Evolutionary conservation across 768 basidiomycete genomes (phyloP), one percentile per base, ranked within the genome.

Genomic region (Hericium coralloides): DNA sequence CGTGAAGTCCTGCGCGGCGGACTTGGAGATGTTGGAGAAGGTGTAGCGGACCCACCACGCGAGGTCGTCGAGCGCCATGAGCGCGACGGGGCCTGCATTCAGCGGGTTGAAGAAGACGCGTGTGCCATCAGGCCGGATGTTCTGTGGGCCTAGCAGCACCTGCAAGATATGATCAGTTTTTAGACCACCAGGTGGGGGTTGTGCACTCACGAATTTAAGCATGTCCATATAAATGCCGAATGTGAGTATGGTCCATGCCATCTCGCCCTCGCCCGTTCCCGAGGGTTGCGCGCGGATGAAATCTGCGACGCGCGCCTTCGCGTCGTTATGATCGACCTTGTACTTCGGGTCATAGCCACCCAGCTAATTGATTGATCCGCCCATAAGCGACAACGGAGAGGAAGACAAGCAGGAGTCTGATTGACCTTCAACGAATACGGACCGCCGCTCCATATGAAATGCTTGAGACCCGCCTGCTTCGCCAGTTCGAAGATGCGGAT

Each of bases 371-470:
- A 45, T 45, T n/a, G n/a, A 45, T 45, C 43, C n/a, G 31, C 31
- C 31, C 31, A 31, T 31, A 6, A 31, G 31, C 31, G 31, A 31
- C 31, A 8, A 31, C 7, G n/a, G 22, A 47, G 22, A 47, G 2
- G 43, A 47, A 47, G 43, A 18, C 43, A 47, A 22, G 8, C 4
- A 9, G n/a, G 43, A 17, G 43, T 9, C n/a, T 47, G 43, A 47
- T 45, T n/a, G 9, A 50, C 49, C 23, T 50, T 50, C 23, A 50
- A 26, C 12, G 49, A 25, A 53, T 60, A 23, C 48, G 61, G 53
- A 55, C 38, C 26, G 52, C 55, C 58, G 52, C 63, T 57, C 63
- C 63, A 64, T 10, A 63, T 52, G 55, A 53, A 64, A 56, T 64
- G 63, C 20, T 45, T 45, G n/a, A 54, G 55, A 7, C 50, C 60